Evolutionary conservation across 2,329 filamentous ascomycete genomes (phyloP).

Genomic region (Fusarium heterosporum): DNA sequence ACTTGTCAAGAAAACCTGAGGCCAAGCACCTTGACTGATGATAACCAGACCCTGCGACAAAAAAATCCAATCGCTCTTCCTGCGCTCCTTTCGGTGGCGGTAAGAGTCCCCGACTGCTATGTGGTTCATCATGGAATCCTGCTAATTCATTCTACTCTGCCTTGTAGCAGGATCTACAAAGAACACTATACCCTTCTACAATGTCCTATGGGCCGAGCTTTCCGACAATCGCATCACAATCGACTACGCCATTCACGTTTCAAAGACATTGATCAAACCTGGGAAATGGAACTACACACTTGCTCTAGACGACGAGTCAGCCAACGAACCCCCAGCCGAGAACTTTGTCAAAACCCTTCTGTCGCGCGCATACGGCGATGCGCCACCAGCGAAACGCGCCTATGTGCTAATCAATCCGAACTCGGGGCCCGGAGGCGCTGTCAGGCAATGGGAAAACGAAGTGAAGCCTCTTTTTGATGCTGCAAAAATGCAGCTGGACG

Average conservation of each 20-base stretch:
- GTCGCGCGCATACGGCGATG: constrained; percentile 74
- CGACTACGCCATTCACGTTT: constrained; percentile 73
- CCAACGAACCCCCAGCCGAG: constrained; percentile 56
- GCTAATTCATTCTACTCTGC: constrained; percentile 9
- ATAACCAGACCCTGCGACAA: constrained; percentile 39
- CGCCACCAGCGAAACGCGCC: constrained; percentile 78
- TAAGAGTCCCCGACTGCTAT: constrained; percentile 18
- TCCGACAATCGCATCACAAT: constrained; percentile 72
- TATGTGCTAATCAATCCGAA: constrained; percentile 94
- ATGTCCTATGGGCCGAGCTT: constrained; percentile 84
- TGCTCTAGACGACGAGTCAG: constrained; percentile 24
- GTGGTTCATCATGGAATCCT: not conserved
- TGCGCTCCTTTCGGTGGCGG: constrained; percentile 37
- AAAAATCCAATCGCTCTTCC: constrained; percentile 40
- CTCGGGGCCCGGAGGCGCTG: constrained; percentile 82
- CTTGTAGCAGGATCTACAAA: constrained; percentile 41
- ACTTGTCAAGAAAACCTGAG: constrained; percentile 14
- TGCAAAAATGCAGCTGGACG: constrained; percentile 80
- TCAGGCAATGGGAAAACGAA: constrained; percentile 77
- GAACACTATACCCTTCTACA: constrained; percentile 76
- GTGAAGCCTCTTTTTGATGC: constrained; percentile 86
- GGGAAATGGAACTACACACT: constrained; percentile 68
- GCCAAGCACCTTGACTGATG: constrained; percentile 26
- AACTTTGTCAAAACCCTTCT: constrained; percentile 76
- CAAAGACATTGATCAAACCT: constrained; percentile 70